Evolutionary conservation across 2,329 filamentous ascomycete genomes (phyloP), one percentile per base, ranked within the genome.

Genomic region (Trichoderma cornu-damae): DNA sequence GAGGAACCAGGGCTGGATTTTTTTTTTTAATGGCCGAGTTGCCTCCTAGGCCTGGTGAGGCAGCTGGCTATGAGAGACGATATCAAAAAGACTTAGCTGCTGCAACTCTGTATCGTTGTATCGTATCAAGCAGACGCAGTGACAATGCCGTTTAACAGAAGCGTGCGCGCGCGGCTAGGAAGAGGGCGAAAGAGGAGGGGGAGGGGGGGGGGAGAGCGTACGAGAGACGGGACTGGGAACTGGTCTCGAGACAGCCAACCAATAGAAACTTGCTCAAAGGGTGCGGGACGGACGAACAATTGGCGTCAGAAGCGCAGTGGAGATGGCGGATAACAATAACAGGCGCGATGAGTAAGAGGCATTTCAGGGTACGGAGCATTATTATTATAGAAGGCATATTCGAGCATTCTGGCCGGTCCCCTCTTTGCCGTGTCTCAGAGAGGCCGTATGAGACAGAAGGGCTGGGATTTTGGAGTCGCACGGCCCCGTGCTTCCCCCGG

Each of bases 181-280:
- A n/a, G 30, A 35, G 11, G 38, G n/a, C 20, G 11, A 11, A 22
- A 5, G 42, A 34, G 22, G 49, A 22, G 38, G 26, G 34, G 11
- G 32, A 37, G 20, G 35, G 14, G 44, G 28, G 44, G 35, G 14
- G 44, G n/a, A 26, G n/a, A 22, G 38, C 37, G 34, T 16, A 42
- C 28, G 20, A 44, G 14, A 53, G 28, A 53, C 42, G 14, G 44
- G n/a, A 26, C 46, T 30, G 42, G 4, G 53, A 44, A 58, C 28
- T 30, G 28, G 9, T 30, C 24, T 51, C 32, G 56, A 49, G 32
- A 49, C 30, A 2, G 46, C 18, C 30, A n/a, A 3, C 72, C 72
- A 73, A 74, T 74, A 61, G 66, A 73, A 74, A 74, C 72, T 72
- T 74, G 72, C 72, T 74, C 72, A 65, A 22, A 8, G 43, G 42